A percentile compares a stretch with the other conserved stretches of the same genome.
These are phyloP conservation scores for Margaritispora aquatica DNA, from an alignment of 495 filamentous ascomycete species.

Conservation along the genomic window DNA sequence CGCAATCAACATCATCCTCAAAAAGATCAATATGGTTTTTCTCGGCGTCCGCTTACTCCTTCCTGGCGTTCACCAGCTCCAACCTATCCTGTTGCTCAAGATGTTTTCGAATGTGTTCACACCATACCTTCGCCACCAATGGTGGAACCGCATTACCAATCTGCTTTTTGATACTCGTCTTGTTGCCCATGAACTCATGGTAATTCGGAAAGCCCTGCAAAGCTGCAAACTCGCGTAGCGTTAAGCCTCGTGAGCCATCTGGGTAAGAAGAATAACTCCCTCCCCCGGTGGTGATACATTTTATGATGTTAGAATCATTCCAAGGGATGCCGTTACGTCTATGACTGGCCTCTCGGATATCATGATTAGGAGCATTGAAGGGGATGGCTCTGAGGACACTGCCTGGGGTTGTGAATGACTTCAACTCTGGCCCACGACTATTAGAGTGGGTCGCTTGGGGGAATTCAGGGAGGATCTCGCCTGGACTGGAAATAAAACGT, in stretches of 20 bases:
- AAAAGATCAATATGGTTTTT: too few relatives aligned
- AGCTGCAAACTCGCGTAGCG: slow-evolving; percentile 63
- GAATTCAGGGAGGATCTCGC: slow-evolving; percentile 64
- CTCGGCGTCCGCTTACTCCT: too few relatives aligned
- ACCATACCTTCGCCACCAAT: neutral
- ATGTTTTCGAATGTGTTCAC: too few relatives aligned
- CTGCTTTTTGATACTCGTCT: slow-evolving; percentile 41
- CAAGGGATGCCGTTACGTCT: slow-evolving; percentile 3
- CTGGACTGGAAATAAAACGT: slow-evolving; percentile 48
- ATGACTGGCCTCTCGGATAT: slow-evolving; percentile 13
- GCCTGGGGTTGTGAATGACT: slow-evolving; percentile 36
- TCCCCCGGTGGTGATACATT: slow-evolving; percentile 64
- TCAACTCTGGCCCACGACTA: slow-evolving; percentile 24
- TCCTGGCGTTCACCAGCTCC: too few relatives aligned
- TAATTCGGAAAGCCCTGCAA: slow-evolving; percentile 65
- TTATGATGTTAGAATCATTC: slow-evolving; percentile 40
- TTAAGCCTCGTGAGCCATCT: slow-evolving; percentile 56
- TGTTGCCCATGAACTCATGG: slow-evolving; percentile 56
- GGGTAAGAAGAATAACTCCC: slow-evolving; percentile 54
- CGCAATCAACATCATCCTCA: too few relatives aligned
- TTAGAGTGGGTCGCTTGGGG: slow-evolving; percentile 58
- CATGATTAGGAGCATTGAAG: slow-evolving; percentile 34
- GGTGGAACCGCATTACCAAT: slow-evolving; percentile 89
- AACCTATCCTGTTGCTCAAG: too few relatives aligned
- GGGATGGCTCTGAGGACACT: slow-evolving; percentile 36